phyloP scores from a whole-genome alignment of 2,329 filamentous ascomycete genomes.

The Fusarium papillatum region DNA sequence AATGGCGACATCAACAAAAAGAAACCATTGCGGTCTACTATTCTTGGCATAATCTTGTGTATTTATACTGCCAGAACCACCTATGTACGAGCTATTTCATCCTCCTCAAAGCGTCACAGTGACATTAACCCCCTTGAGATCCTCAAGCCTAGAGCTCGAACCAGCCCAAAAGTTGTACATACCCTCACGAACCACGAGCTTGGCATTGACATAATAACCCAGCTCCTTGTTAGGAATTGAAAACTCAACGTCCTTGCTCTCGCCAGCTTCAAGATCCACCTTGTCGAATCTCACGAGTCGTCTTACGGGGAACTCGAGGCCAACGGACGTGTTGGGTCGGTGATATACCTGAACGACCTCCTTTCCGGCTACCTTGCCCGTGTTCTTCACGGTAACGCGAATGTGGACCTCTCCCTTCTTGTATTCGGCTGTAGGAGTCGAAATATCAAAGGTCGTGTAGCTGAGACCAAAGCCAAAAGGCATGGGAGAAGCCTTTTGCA shows the following conservation, averaged over 20 bases:
- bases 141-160: conserved; percentile 42
- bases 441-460: conserved; percentile 73
- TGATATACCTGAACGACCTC: conserved; percentile 68
- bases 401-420: conserved; percentile 59
- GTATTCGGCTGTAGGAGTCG: conserved; percentile 42
- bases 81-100: neutral
- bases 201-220: conserved; percentile 45
- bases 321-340: conserved; percentile 60
- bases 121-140: conserved; percentile 33
- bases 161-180: conserved; percentile 49
- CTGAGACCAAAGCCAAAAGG: conserved; percentile 73
- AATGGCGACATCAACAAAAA: neutral
- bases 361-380: conserved; percentile 61
- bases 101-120: conserved; percentile 11
- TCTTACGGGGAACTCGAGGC: conserved; percentile 64
- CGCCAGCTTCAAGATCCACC: conserved; percentile 67
- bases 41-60: neutral
- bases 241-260: conserved; percentile 55
- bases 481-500: conserved; percentile 46
- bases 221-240: conserved; percentile 43
- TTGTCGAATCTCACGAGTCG: conserved; percentile 74
- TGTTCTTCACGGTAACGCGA: conserved; percentile 68
- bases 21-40: neutral
- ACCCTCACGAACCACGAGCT: conserved; percentile 41
- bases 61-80: neutral